These are phyloP conservation scores for Cinnamomum micranthum DNA, from an alignment of 164 flowering plant species.

Conservation along the genomic window DNA sequence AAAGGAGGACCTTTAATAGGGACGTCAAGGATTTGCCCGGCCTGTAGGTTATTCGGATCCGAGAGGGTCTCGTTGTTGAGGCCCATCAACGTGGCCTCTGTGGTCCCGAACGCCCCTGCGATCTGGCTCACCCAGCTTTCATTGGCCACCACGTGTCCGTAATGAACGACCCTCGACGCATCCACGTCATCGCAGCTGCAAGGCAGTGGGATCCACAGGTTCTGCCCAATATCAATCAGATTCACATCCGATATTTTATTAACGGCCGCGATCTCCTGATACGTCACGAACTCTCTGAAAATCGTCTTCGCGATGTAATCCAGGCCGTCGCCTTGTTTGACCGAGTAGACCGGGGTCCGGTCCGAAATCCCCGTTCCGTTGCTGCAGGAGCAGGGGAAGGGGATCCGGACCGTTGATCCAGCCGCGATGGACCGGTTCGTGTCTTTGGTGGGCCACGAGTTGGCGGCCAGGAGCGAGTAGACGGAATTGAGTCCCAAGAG, in stretches of 20 bases:
- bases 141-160: constrained; percentile 49
- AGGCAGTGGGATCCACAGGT: constrained; percentile 68
- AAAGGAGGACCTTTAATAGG: constrained; percentile 46
- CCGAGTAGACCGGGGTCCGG: constrained; percentile 34
- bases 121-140: constrained; percentile 47
- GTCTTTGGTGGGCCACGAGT: constrained; percentile 42
- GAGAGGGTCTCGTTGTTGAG: constrained; percentile 32
- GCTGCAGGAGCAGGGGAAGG: constrained; percentile 64
- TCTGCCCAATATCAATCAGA: constrained; percentile 35
- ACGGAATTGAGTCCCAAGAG: constrained; percentile 46
- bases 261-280: constrained; percentile 36
- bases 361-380: constrained; percentile 56
- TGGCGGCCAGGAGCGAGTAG: constrained; percentile 52
- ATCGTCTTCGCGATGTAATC: constrained; percentile 38
- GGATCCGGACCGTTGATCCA: constrained; percentile 41
- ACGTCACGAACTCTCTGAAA: no score
- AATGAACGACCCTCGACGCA: constrained; percentile 48
- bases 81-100: constrained; percentile 25
- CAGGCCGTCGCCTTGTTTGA: constrained; percentile 43
- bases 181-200: constrained; percentile 75
- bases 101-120: constrained; percentile 41
- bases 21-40: constrained; percentile 58
- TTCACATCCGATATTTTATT: constrained; percentile 36
- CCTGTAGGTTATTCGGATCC: constrained; percentile 32
- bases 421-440: constrained; percentile 18